Evolutionary conservation across 1,284 basidiomycete species (phyloP).

Genomic region (Sutorius eximius): DNA sequence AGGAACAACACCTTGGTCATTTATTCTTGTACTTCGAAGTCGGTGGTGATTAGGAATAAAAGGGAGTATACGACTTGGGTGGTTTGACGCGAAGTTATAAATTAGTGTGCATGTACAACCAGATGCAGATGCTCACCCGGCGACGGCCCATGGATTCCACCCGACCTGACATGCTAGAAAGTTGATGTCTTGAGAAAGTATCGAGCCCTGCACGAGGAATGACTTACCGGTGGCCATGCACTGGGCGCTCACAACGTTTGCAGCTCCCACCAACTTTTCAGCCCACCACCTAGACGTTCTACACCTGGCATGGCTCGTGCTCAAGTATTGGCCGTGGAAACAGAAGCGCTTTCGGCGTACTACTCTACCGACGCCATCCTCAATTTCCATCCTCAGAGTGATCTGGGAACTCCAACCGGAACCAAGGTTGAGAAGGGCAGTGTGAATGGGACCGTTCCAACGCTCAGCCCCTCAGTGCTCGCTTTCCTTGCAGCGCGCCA

Average conservation of each 20-base stretch:
- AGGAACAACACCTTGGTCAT: too few species aligned
- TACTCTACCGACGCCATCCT: conserved; percentile 18
- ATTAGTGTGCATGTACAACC: too few species aligned
- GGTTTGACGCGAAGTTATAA: too few species aligned
- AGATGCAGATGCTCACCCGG: background rate
- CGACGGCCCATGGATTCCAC: too few species aligned
- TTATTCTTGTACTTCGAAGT: too few species aligned
- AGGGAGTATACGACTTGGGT: too few species aligned
- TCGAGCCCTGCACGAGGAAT: background rate
- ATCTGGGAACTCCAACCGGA: background rate
- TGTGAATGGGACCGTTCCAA: background rate
- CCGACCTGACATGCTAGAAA: too few species aligned
- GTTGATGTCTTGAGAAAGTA: background rate
- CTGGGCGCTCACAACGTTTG: background rate
- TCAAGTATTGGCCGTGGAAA: background rate
- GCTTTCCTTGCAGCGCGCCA: conserved; percentile 22
- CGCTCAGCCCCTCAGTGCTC: conserved; percentile 24
- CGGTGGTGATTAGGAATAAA: too few species aligned
- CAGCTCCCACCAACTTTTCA: too few species aligned
- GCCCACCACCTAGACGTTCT: background rate
- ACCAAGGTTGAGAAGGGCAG: background rate
- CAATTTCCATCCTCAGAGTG: conserved; percentile 17
- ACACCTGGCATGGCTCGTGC: background rate
- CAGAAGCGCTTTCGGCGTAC: background rate
- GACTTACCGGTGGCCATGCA: background rate